These are phyloP conservation scores for Glebionis coronaria DNA, from an alignment of 129 eudicot genomes.

Conservation along the genomic window DNA sequence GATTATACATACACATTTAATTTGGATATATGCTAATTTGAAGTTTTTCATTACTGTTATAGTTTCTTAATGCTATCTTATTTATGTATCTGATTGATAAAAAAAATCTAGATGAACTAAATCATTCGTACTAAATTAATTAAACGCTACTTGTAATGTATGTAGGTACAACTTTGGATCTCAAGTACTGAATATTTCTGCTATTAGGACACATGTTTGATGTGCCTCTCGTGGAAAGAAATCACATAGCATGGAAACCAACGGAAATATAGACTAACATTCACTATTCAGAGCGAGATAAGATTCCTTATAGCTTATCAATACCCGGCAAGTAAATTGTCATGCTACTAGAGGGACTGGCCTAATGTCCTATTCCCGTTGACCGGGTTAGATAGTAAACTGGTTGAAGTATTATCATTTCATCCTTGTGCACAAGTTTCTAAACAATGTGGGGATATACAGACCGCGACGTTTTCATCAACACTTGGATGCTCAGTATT, in stretches of 20 bases:
- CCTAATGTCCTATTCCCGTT: conserved; percentile 88
- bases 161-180: conserved; percentile 87
- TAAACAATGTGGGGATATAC: conserved; percentile 55
- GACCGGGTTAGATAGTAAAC: conserved; percentile 58
- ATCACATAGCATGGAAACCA: conserved; percentile 99
- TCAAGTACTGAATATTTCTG: conserved; percentile 66
- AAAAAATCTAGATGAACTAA: neutral
- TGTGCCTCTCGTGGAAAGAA: conserved; percentile 68
- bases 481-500: conserved; percentile 73
- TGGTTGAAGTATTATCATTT: conserved; percentile 63
- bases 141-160: conserved; percentile 1
- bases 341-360: conserved; percentile 86
- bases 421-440: conserved; percentile 99
- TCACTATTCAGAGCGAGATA: conserved; percentile 87
- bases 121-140: neutral
- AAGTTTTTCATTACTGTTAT: neutral
- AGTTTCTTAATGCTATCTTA: no score
- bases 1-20: neutral
- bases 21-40: neutral
- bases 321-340: conserved; percentile 88
- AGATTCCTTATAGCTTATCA: conserved; percentile 78
- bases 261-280: conserved; percentile 83
- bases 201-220: conserved; percentile 73
- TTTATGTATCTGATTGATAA: neutral
- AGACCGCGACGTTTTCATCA: conserved; percentile 52